Conservation (phyloP, 768 basidiomycete species). For the Hericium rajendrae region DNA sequence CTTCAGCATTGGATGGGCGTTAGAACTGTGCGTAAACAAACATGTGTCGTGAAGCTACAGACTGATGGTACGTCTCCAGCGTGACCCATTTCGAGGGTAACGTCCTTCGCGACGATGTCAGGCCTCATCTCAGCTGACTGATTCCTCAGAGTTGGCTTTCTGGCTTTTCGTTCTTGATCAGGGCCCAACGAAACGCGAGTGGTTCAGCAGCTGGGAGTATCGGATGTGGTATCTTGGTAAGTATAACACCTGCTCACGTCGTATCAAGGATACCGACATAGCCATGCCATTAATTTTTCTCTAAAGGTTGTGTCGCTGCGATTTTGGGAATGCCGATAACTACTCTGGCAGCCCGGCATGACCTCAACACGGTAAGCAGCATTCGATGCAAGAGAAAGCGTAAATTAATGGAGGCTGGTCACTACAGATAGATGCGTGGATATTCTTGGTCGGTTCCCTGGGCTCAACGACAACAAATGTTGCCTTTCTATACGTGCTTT, state of each 20-base stretch:
- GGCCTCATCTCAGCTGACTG: background rate
- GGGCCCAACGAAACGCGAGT: slow-evolving; percentile 56
- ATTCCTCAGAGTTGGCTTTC: slow-evolving; percentile 53
- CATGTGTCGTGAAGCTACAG: background rate
- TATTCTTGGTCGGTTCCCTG: slow-evolving; percentile 62
- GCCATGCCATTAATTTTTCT: background rate
- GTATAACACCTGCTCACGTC: slow-evolving; percentile 11
- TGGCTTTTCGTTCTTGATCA: slow-evolving; percentile 81
- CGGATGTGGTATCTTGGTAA: slow-evolving; percentile 60
- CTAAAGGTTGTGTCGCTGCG: slow-evolving; percentile 50
- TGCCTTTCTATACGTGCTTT: slow-evolving; percentile 62
- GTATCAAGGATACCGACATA: background rate
- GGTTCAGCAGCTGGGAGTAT: slow-evolving; percentile 80
- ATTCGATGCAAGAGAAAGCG: background rate
- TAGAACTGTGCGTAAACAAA: slow-evolving; percentile 53
- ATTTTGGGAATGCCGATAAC: slow-evolving; percentile 67
- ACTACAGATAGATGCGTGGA: slow-evolving; percentile 56
- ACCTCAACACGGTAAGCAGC: slow-evolving; percentile 47
- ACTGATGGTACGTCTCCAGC: slow-evolving; percentile 24
- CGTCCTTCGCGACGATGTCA: background rate
- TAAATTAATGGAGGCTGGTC: background rate
- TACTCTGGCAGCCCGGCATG: slow-evolving; percentile 44
- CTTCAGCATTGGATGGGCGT: slow-evolving; percentile 64
- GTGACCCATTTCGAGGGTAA: slow-evolving; percentile 77
- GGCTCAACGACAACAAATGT: slow-evolving; percentile 61